Percentiles rank a stretch among this genome's conserved stretches.
Evolutionary conservation across 1,284 basidiomycete species (phyloP).

Genomic region (Trametes versicolor): DNA sequence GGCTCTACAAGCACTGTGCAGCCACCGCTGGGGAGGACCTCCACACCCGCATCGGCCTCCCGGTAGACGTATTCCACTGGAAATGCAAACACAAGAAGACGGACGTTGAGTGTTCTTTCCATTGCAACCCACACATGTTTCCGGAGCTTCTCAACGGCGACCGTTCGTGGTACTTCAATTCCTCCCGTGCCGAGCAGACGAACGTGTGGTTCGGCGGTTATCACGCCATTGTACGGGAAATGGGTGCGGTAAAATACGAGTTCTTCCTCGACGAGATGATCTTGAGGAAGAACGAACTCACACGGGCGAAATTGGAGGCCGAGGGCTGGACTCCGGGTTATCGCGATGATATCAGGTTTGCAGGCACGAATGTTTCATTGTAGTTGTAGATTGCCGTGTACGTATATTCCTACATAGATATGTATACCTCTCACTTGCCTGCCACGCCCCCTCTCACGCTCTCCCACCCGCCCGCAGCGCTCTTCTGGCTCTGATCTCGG

Average conservation of each 20-base stretch:
- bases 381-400: no score
- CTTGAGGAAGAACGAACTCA: conserved; percentile 1
- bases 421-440: no score
- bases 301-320: background rate
- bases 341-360: no score
- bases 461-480: no score
- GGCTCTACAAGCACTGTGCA: background rate
- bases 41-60: conserved; percentile 35
- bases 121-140: conserved; percentile 47
- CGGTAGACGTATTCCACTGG: conserved; percentile 54
- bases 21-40: background rate
- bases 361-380: no score
- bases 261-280: conserved; percentile 27
- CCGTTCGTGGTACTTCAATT: conserved; percentile 33
- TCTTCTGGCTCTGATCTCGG: conserved; percentile 1
- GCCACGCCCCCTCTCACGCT: no score
- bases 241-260: conserved; percentile 31
- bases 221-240: conserved; percentile 47
- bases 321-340: no score
- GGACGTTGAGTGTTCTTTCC: no score
- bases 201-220: conserved; percentile 52
- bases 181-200: conserved; percentile 49
- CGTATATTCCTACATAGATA: no score
- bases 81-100: conserved; percentile 48
- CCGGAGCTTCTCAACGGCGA: conserved; percentile 20